Conservation (phyloP, 148 eudicot species). For the Spergularia bocconei region DNA sequence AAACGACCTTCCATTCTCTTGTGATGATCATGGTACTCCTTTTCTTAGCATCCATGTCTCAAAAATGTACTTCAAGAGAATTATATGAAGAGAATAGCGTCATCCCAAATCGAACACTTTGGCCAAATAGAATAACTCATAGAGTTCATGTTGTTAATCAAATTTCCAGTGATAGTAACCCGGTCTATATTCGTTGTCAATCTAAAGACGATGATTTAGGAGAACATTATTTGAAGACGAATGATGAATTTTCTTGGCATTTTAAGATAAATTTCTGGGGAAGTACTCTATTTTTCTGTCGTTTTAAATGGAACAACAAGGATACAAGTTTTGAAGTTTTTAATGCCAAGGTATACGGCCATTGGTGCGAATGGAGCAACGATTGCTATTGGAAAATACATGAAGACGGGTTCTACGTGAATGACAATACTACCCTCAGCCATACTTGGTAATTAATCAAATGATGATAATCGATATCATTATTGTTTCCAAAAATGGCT, state of each 20-base stretch:
- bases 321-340: slow-evolving; percentile 3
- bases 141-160: background rate
- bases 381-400: background rate
- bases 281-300: background rate
- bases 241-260: slow-evolving; percentile 10
- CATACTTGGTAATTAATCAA: background rate
- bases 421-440: background rate
- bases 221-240: background rate
- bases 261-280: slow-evolving; percentile 1
- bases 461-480: too few relatives aligned
- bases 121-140: too few relatives aligned
- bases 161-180: background rate
- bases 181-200: slow-evolving; percentile 3
- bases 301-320: slow-evolving; percentile 8
- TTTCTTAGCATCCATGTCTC: background rate
- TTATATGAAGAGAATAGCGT: background rate
- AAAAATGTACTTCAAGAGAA: background rate
- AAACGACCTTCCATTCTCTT: background rate
- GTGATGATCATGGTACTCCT: background rate
- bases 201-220: background rate
- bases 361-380: background rate
- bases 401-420: background rate
- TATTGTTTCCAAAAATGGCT: background rate
- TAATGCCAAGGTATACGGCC: background rate
- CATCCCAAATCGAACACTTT: too few relatives aligned